Conservation (phyloP, 106 monocot genomes). For the Dioscorea alata region DNA sequence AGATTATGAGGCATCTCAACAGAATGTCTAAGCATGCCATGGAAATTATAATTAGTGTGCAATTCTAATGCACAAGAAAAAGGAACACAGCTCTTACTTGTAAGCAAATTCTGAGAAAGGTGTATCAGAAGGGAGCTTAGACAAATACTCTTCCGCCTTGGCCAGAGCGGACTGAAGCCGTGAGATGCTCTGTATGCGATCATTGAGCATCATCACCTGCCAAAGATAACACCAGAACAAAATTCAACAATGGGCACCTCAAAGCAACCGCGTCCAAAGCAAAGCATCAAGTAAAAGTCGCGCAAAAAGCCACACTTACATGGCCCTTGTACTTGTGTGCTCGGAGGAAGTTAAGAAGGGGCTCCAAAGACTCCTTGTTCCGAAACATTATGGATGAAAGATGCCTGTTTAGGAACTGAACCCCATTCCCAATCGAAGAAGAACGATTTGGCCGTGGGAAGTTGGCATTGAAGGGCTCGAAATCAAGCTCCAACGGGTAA, state of each 20-base stretch:
- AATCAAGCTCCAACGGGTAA: constrained; percentile 75
- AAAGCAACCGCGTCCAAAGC: neutral
- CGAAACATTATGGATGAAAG: constrained; percentile 86
- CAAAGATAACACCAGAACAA: neutral
- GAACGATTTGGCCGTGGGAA: constrained; percentile 68
- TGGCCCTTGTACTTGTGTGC: constrained; percentile 77
- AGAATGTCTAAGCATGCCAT: too few relatives aligned
- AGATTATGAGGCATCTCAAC: too few relatives aligned
- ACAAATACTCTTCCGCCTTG: constrained; percentile 73
- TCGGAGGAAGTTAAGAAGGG: constrained; percentile 77
- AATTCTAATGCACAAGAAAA: neutral
- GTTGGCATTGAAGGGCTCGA: constrained; percentile 81
- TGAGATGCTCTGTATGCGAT: constrained; percentile 68
- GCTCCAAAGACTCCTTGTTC: constrained; percentile 81
- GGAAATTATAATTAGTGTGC: too few relatives aligned
- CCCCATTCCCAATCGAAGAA: constrained; percentile 91
- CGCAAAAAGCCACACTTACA: constrained; percentile 36
- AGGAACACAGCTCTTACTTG: constrained; percentile 26
- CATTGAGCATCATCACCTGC: constrained; percentile 91
- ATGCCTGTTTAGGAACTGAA: constrained; percentile 92
- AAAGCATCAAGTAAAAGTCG: too few relatives aligned
- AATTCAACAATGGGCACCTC: neutral
- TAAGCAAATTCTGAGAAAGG: constrained; percentile 72
- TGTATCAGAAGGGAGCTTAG: constrained; percentile 50
- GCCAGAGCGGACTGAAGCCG: constrained; percentile 66